Conservation (phyloP, 2,329 filamentous ascomycete species). For the Scedosporium boydii region DNA sequence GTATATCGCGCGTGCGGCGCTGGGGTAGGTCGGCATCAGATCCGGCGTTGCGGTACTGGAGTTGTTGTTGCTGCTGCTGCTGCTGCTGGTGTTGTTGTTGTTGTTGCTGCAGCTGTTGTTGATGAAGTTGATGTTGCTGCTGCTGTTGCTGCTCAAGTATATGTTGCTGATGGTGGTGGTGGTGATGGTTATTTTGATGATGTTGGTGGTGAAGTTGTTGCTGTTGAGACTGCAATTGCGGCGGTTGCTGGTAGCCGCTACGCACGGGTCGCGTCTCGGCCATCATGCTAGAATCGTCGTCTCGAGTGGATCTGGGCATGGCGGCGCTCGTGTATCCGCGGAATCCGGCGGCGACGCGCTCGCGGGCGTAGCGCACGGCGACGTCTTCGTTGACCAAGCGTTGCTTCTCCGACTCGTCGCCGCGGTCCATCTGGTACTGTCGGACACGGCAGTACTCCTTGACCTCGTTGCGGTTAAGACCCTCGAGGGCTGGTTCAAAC, state of each 20-base stretch:
- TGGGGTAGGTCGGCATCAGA: neutral
- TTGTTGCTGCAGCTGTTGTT: too few species aligned
- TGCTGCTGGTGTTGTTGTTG: too few species aligned
- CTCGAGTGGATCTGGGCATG: neutral
- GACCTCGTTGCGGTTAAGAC: constrained; percentile 42
- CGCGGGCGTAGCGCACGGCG: constrained; percentile 41
- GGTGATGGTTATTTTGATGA: too few species aligned
- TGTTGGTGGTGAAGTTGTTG: neutral
- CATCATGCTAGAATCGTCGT: neutral
- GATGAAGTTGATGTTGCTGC: too few species aligned
- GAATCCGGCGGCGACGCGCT: constrained; percentile 26
- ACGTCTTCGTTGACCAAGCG: constrained; percentile 38
- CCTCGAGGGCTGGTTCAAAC: constrained; percentile 45
- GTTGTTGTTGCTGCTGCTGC: too few species aligned
- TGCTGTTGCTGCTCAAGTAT: neutral
- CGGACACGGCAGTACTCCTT: constrained; percentile 57
- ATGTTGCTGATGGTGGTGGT: neutral
- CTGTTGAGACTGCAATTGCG: neutral
- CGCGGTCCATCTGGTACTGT: constrained; percentile 46
- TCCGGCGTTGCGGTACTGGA: neutral
- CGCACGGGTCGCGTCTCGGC: neutral
- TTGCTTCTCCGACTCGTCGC: constrained; percentile 35
- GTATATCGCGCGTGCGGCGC: neutral
- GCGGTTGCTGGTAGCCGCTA: neutral
- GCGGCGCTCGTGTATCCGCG: neutral